These are phyloP conservation scores for Leccinum huronense DNA, from an alignment of 1,284 basidiomycete species.

Conservation along the genomic window DNA sequence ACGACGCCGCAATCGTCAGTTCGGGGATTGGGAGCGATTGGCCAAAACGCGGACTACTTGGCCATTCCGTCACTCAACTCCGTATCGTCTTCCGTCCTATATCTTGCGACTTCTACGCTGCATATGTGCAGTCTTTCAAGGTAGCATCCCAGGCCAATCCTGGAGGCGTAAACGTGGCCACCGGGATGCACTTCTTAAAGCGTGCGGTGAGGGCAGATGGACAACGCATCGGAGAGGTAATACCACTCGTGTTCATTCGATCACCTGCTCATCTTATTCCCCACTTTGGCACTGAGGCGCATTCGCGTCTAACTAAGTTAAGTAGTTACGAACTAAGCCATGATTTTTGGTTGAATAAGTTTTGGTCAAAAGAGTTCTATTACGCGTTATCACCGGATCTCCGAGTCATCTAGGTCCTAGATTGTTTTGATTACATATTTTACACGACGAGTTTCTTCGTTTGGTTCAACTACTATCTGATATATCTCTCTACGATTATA, in stretches of 20 bases:
- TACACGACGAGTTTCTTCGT: background rate
- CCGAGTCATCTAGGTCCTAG: background rate
- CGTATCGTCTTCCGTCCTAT: background rate
- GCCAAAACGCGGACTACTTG: background rate
- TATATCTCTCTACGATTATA: background rate
- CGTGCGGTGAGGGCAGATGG: background rate
- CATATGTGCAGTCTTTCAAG: background rate
- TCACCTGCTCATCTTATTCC: conserved; percentile 2
- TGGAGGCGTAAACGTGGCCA: background rate
- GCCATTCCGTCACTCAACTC: background rate
- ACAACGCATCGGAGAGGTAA: background rate
- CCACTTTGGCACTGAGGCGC: background rate
- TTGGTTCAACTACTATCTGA: background rate
- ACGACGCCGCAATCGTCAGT: background rate
- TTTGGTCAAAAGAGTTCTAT: conserved; percentile 7
- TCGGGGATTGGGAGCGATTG: background rate
- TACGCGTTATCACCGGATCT: background rate
- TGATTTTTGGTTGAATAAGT: conserved; percentile 9
- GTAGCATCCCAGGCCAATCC: background rate
- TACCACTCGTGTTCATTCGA: background rate
- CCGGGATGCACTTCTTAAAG: background rate
- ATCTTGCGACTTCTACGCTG: background rate
- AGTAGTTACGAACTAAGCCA: conserved; percentile 4
- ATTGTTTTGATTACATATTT: background rate
- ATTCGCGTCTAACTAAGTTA: background rate